phyloP scores from a whole-genome alignment of 306 rosid genomes.

The Senna tora region DNA sequence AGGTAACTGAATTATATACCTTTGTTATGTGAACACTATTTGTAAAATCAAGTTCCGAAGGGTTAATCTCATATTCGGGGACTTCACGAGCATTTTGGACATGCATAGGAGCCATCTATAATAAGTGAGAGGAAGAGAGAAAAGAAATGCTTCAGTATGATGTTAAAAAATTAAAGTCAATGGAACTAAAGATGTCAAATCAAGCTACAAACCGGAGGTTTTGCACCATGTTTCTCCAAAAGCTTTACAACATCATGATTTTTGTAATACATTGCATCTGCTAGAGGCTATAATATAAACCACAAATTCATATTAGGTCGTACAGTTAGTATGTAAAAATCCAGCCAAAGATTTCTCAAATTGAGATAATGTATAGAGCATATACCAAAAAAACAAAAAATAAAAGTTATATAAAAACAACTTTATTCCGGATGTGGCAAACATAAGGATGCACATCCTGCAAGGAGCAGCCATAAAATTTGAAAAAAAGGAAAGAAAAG shows the following conservation, averaged over 20 bases:
- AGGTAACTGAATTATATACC: constrained; percentile 46
- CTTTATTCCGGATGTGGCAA: not conserved
- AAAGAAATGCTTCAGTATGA: constrained; percentile 2
- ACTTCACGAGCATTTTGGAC: constrained; percentile 79
- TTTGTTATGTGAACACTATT: constrained; percentile 81
- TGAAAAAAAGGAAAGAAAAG: too few species aligned
- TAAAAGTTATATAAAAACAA: not conserved
- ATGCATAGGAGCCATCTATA: constrained; percentile 86
- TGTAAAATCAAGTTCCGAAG: constrained; percentile 85
- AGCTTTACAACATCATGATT: constrained; percentile 73
- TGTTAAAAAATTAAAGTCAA: not conserved
- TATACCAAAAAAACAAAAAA: not conserved
- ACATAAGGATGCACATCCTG: not conserved
- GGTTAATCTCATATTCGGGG: constrained; percentile 91
- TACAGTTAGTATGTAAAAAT: not conserved
- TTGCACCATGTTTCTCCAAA: constrained; percentile 86
- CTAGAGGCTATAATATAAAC: constrained; percentile 70
- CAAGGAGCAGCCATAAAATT: not conserved
- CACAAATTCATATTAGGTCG: constrained; percentile 33
- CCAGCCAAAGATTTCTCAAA: not conserved
- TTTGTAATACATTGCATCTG: constrained; percentile 84
- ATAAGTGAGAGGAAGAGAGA: not conserved
- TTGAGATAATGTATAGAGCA: not conserved
- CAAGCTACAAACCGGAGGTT: constrained; percentile 58
- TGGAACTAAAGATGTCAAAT: not conserved